Evolutionary conservation across 495 filamentous ascomycete species (phyloP).

Genomic region (Podospora anserina): DNA sequence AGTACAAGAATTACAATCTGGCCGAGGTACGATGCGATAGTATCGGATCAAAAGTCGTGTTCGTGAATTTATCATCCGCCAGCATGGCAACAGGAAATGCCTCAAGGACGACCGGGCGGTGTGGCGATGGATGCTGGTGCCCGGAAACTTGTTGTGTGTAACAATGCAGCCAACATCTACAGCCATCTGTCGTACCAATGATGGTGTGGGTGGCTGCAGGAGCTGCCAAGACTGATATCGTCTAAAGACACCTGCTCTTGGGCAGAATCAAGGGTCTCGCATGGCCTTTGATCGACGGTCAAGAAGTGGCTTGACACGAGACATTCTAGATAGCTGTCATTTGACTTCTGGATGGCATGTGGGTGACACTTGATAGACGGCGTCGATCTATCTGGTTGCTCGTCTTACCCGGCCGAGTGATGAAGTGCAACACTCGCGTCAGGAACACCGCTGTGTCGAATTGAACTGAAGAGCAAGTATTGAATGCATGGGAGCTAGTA

Average conservation of each 20-base stretch:
- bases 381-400: background rate
- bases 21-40: background rate
- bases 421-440: background rate
- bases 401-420: background rate
- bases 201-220: background rate
- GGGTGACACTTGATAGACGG: background rate
- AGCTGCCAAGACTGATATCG: background rate
- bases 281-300: background rate
- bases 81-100: conserved; percentile 4
- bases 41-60: background rate
- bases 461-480: background rate
- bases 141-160: background rate
- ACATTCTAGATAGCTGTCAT: conserved; percentile 1
- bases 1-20: background rate
- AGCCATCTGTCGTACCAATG: background rate
- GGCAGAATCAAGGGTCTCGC: background rate
- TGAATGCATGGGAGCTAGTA: background rate
- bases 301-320: conserved; percentile 4
- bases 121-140: background rate
- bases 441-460: background rate
- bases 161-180: background rate
- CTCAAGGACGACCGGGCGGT: conserved; percentile 9
- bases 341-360: conserved; percentile 2
- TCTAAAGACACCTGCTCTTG: background rate
- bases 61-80: background rate